Base-by-base conservation (phyloP, 495 filamentous ascomycete genomes). In the Penicillium desertorum region DNA sequence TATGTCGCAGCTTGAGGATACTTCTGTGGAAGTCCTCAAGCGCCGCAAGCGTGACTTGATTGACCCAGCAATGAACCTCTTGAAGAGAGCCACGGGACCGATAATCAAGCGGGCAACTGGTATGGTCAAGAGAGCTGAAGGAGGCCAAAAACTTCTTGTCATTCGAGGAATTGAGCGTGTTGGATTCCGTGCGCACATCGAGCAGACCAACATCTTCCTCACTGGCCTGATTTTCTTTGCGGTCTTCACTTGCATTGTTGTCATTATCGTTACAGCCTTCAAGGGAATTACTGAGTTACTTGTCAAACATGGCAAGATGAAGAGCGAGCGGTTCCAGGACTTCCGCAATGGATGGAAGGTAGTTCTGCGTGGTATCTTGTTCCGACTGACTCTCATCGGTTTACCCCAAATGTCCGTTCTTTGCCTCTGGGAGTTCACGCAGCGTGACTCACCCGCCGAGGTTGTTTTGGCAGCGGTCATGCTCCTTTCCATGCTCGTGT, bases 361-460 rank as follows among this genome's bases (percentile, higher is more conserved):
- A 41, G 89, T 95, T 19, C 78, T 91, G 58, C 91, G 92, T 71
- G 94, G 93, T 45, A 96, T 98, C 62, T 77, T 98, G 57, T 98
- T 92, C 81, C 86, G 94, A 45, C 73, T 96, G 68, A 78, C 92
- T 14, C 83, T 97, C 45, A 95, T 98, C 59, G 94, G 93, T 49
- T 96, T 91, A 74, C 91, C 94, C 5, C 93, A 96, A 73, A 93
- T 97, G 82, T 80, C 83, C 48, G 86, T 96, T 19, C 82, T 98
- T 23, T 96, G 91, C 69, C 80, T 97, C 57, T 98, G 94, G 94
- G 94, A 98, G 65, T 84, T 97, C 37, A 97, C 92, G 2, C 79
- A 83, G 51, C 78, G 82, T 46, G 93, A 98, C 70, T 98, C 94
- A 0, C 79, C 88, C 1, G 94, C 89, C 30, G 92, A 95, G 66